Evolutionary conservation across 345 rosid species (phyloP).

Genomic region (Pugionium cornutum): DNA sequence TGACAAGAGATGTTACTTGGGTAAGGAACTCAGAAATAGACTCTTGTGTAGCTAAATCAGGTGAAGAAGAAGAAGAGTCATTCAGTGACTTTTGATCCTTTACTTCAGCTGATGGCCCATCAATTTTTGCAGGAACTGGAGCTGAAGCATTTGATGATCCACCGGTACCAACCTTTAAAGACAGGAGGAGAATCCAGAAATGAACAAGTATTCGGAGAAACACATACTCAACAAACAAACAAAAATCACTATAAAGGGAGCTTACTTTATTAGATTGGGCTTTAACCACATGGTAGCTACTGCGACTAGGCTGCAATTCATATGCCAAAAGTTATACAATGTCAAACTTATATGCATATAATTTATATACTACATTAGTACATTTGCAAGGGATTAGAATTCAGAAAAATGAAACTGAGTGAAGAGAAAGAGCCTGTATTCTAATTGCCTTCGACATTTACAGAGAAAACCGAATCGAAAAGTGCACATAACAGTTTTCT

Average conservation of each 20-base stretch:
- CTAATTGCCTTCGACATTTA: background rate
- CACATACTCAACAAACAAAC: conserved; percentile 22
- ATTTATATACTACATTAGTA: background rate
- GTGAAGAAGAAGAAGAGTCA: conserved; percentile 46
- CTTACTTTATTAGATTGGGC: conserved; percentile 71
- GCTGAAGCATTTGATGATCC: conserved; percentile 63
- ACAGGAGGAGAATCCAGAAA: conserved; percentile 58
- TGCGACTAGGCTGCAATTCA: conserved; percentile 50
- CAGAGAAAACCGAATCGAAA: background rate
- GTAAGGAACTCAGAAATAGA: conserved; percentile 70
- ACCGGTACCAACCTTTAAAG: conserved; percentile 56
- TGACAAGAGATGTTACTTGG: conserved; percentile 81
- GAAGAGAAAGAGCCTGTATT: background rate
- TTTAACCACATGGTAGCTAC: conserved; percentile 50
- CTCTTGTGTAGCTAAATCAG: conserved; percentile 57
- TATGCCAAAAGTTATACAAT: background rate
- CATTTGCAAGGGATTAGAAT: background rate
- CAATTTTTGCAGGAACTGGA: conserved; percentile 47
- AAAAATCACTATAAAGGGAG: conserved; percentile 33
- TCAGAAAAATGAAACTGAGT: background rate
- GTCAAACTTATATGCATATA: conserved; percentile 6
- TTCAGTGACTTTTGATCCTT: conserved; percentile 44
- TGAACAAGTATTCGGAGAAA: conserved; percentile 43
- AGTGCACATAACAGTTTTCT: background rate
- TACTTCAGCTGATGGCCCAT: conserved; percentile 43